Conservation (phyloP, 805 yeast genomes). For the Starmerella lactis-condensi region DNA sequence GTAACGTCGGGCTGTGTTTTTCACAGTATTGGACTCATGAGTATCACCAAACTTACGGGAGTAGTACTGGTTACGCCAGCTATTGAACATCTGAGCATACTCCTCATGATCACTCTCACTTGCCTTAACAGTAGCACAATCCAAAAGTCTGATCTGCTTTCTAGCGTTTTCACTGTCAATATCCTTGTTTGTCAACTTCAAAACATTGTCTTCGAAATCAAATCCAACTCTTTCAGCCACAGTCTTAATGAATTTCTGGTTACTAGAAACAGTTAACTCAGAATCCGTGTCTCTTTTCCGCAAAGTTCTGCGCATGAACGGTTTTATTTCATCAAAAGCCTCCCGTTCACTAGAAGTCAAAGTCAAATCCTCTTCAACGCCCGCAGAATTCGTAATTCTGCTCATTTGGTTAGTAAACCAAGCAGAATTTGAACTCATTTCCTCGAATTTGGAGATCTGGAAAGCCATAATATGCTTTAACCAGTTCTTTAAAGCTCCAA, state of each 20-base stretch:
- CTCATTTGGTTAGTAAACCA: constrained; percentile 83
- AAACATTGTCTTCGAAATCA: constrained; percentile 45
- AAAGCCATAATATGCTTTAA: constrained; percentile 55
- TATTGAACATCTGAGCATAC: constrained; percentile 53
- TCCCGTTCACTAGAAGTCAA: constrained; percentile 41
- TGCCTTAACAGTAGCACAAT: constrained; percentile 19
- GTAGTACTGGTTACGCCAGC: constrained; percentile 79
- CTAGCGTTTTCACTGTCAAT: constrained; percentile 8
- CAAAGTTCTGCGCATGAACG: constrained; percentile 28
- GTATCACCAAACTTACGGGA: constrained; percentile 58
- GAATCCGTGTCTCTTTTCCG: constrained; percentile 9
- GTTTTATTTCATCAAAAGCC: constrained; percentile 32
- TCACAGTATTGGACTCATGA: constrained; percentile 35
- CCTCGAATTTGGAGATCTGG: constrained; percentile 74
- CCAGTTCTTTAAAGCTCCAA: constrained; percentile 56
- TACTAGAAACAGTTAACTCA: constrained; percentile 11
- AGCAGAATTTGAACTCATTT: constrained; percentile 57
- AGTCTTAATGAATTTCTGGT: constrained; percentile 15
- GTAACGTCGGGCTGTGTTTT: constrained; percentile 57
- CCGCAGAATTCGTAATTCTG: constrained; percentile 11
- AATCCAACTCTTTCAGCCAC: constrained; percentile 21
- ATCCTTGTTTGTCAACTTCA: constrained; percentile 28
- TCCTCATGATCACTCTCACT: constrained; percentile 33
- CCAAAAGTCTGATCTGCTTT: constrained; percentile 24
- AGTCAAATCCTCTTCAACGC: constrained; percentile 40